Percentiles rank a stretch among this genome's conserved stretches.
phyloP scores from a whole-genome alignment of 2,329 filamentous ascomycete genomes.

The Lecanicillium sp. region DNA sequence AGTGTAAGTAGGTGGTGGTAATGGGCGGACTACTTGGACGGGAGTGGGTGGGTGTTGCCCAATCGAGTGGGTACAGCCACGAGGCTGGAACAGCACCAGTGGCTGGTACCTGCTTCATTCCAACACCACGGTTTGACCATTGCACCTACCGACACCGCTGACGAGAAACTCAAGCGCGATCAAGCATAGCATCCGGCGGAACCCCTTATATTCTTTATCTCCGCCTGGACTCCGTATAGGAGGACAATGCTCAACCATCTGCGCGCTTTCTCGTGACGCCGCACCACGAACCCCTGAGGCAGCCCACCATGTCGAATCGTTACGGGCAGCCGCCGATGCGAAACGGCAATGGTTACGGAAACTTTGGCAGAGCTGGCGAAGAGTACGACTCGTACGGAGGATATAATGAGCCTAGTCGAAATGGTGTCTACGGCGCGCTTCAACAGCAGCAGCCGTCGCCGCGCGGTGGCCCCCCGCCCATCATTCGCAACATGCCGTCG shows the following conservation, averaged over 20 bases:
- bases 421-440: constrained; percentile 33
- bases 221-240: not conserved
- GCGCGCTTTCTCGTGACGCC: constrained; percentile 11
- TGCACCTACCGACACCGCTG: no score
- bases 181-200: no score
- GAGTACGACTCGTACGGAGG: constrained; percentile 45
- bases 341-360: constrained; percentile 35
- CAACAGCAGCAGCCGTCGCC: constrained; percentile 25
- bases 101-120: no score
- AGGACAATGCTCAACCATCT: constrained; percentile 16
- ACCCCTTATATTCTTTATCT: no score
- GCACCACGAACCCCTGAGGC: constrained; percentile 9
- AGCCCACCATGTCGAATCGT: constrained; percentile 40
- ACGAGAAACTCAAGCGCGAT: no score
- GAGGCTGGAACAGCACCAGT: no score
- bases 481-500: constrained; percentile 26
- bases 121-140: no score
- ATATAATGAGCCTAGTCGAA: constrained; percentile 23
- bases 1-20: no score
- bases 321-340: constrained; percentile 33
- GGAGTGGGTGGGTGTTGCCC: no score
- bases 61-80: no score
- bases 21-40: no score
- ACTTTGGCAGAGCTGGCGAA: constrained; percentile 29
- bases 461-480: constrained; percentile 21